Evolutionary conservation across 495 filamentous ascomycete genomes (phyloP), one percentile per base, ranked within the genome.

Genomic region (Chaetomidium leptoderma): DNA sequence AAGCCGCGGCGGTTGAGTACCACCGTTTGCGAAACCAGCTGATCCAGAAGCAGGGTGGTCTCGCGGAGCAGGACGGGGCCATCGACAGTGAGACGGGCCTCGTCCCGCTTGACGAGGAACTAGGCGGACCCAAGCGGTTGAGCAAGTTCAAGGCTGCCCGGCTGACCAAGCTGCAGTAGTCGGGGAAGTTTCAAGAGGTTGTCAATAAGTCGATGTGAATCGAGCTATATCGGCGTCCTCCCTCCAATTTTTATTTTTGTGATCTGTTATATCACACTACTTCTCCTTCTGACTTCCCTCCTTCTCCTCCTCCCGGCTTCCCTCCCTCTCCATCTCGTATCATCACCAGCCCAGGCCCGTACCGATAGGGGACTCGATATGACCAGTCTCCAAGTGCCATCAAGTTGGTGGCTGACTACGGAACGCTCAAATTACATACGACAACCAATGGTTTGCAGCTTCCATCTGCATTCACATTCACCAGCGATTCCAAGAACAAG

Each of bases 141-240:
- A 97, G 92, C 78, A 81, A 88, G 58, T 98, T 97, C 72, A 93
- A 85, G 71, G 90, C 92, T 54, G 90, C 93, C 6, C 82, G 90
- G 49, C 68, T 96, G 67, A 78, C 75, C 47, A 79, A 71, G 60
- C 61, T 62, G 8, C 66, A 53, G 61, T 57, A 62, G 47, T 56
- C 10, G 33, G 23, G 30, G 27, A 17, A 42, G 36, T 52, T n/a
- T n/a, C 29, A 37, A 55, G 45, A 42, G 57, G 50, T 29, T 61
- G 46, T 57, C 43, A 36, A 27, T 56, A 45, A 51, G 50, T 64
- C 57, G 62, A 64, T 58, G 53, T 27, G 46, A 61, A 63, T 63
- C 47, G 62, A 61, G 61, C 51, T 64, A 57, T 57, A 47, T 29
- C 47, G 50, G 46, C 55, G 32, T 35, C 46, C 30, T 55, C 39